A percentile compares a stretch with the other conserved stretches of the same genome.
These are phyloP conservation scores for Alternaria panax DNA, from an alignment of 2,329 filamentous ascomycete species.

Conservation along the genomic window DNA sequence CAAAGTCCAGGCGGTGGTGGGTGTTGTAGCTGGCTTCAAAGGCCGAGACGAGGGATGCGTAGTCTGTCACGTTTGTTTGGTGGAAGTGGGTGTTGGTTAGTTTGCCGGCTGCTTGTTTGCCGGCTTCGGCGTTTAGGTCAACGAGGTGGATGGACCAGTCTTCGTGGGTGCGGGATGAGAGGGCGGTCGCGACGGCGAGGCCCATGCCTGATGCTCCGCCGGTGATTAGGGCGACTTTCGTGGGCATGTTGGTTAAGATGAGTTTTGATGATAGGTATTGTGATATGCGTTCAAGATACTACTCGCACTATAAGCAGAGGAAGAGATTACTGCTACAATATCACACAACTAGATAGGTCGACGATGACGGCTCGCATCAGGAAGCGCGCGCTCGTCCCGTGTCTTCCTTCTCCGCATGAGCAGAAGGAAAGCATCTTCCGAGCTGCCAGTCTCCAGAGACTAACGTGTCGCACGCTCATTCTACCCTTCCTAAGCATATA, in stretches of 20 bases:
- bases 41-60: slow-evolving; percentile 40
- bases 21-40: slow-evolving; percentile 51
- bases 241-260: slow-evolving; percentile 12
- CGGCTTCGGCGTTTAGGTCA: slow-evolving; percentile 50
- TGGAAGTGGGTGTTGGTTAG: slow-evolving; percentile 49
- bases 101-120: slow-evolving; percentile 38
- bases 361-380: not conserved
- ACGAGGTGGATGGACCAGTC: slow-evolving; percentile 53
- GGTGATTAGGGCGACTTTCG: slow-evolving; percentile 71
- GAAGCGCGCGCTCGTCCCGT: not conserved
- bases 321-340: too few relatives aligned
- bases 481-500: not conserved
- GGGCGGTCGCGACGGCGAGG: slow-evolving; percentile 51
- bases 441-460: not conserved
- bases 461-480: not conserved
- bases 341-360: not conserved
- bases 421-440: slow-evolving; percentile 12
- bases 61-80: slow-evolving; percentile 50
- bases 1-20: slow-evolving; percentile 54
- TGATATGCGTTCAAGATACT: too few relatives aligned
- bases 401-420: slow-evolving; percentile 20
- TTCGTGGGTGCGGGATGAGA: slow-evolving; percentile 40
- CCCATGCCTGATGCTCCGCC: slow-evolving; percentile 71
- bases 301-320: too few relatives aligned
- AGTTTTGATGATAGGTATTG: too few relatives aligned